phyloP scores from a whole-genome alignment of 2,329 filamentous ascomycete species.

The Exophiala mesophila region DNA sequence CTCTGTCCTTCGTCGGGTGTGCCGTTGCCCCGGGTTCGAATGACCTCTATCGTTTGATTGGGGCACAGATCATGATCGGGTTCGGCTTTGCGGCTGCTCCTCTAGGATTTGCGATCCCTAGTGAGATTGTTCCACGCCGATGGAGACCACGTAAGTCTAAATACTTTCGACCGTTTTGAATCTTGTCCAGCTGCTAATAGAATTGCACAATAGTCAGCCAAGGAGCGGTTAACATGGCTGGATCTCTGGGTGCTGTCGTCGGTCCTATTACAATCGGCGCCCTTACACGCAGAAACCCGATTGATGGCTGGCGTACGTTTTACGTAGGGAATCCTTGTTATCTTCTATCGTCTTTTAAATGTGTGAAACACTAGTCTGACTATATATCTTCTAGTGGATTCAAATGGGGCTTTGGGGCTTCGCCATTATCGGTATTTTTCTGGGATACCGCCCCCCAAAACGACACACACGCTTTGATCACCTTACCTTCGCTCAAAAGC shows the following conservation, averaged over 20 bases:
- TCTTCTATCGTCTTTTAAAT: not conserved
- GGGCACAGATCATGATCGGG: slow-evolving; percentile 19
- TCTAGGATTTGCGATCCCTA: slow-evolving; percentile 20
- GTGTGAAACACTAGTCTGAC: too few relatives aligned
- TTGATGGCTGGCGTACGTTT: slow-evolving; percentile 21
- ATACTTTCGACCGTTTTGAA: not conserved
- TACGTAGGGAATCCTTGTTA: slow-evolving; percentile 17
- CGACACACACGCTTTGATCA: slow-evolving; percentile 22
- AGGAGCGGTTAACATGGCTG: slow-evolving; percentile 20
- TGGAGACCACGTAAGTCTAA: slow-evolving; percentile 23
- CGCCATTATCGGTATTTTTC: slow-evolving; percentile 18
- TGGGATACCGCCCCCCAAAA: slow-evolving; percentile 22
- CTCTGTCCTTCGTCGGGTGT: slow-evolving; percentile 17
- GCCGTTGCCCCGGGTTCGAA: slow-evolving; percentile 21
- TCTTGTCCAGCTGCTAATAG: too few relatives aligned
- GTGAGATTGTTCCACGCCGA: slow-evolving; percentile 21
- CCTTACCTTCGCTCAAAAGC: slow-evolving; percentile 20
- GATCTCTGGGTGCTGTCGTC: slow-evolving; percentile 13
- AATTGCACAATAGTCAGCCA: slow-evolving; percentile 23
- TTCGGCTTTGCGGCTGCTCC: slow-evolving; percentile 21
- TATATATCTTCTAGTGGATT: slow-evolving; percentile 18
- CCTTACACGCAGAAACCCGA: slow-evolving; percentile 10
- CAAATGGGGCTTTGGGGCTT: slow-evolving; percentile 21
- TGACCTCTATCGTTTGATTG: slow-evolving; percentile 20
- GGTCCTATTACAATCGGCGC: slow-evolving; percentile 20